These are phyloP conservation scores for Penicillium turbatum DNA, from an alignment of 495 filamentous ascomycete genomes.

Conservation along the genomic window DNA sequence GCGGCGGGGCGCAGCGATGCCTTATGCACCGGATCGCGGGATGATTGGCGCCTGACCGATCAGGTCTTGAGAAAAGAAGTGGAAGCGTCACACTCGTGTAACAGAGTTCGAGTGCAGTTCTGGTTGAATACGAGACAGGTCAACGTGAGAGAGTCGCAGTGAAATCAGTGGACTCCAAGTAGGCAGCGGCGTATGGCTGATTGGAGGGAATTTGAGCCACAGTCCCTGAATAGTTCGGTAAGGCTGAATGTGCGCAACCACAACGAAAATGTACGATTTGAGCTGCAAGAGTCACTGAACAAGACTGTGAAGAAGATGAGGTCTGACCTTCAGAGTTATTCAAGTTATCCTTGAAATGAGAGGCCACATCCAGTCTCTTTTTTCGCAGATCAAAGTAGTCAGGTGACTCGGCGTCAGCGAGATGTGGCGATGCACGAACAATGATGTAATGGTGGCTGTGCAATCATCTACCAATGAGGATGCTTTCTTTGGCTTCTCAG, in stretches of 20 bases:
- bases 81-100: constrained; percentile 16
- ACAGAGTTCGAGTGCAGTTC: constrained; percentile 12
- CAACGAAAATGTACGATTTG: neutral
- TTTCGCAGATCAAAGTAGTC: constrained; percentile 21
- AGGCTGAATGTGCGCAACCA: neutral
- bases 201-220: constrained; percentile 15
- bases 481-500: neutral
- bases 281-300: neutral
- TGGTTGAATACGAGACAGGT: constrained; percentile 11
- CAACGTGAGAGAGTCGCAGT: constrained; percentile 7
- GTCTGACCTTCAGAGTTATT: neutral
- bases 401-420: constrained; percentile 8
- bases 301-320: neutral
- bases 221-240: constrained; percentile 7
- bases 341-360: constrained; percentile 15
- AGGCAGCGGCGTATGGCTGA: constrained; percentile 25
- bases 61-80: constrained; percentile 10
- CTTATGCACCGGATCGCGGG: constrained; percentile 27
- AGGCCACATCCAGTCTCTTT: constrained; percentile 15
- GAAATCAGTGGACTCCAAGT: constrained; percentile 1
- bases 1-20: constrained; percentile 28
- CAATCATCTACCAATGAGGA: neutral
- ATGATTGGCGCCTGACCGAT: constrained; percentile 23
- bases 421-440: constrained; percentile 16
- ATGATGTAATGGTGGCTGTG: constrained; percentile 25